Conservation (phyloP, 2,329 filamentous ascomycete species). For the Bipolaris zeicola region DNA sequence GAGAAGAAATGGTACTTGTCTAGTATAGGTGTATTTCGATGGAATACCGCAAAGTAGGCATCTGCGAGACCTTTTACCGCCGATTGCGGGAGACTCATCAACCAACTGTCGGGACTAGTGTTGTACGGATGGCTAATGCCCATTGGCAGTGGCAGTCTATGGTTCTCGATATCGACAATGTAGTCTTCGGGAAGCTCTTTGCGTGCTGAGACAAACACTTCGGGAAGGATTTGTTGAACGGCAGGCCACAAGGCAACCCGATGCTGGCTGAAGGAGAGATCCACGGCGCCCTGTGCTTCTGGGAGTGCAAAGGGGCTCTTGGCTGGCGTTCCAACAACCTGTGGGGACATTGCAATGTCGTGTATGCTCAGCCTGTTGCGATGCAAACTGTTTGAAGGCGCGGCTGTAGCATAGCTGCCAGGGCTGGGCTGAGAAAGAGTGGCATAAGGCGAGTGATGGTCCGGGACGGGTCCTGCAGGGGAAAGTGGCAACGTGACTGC, state of each 20-base stretch:
- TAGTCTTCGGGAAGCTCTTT: slow-evolving; percentile 55
- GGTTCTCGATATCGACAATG: slow-evolving; percentile 57
- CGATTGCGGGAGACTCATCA: slow-evolving; percentile 55
- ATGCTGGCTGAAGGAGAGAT: slow-evolving; percentile 59
- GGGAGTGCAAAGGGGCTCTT: slow-evolving; percentile 28
- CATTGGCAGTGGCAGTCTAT: slow-evolving; percentile 53
- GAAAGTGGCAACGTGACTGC: slow-evolving; percentile 11
- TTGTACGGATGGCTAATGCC: slow-evolving; percentile 43
- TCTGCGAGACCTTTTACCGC: slow-evolving; percentile 59
- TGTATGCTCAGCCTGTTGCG: slow-evolving; percentile 29
- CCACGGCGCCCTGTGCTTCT: slow-evolving; percentile 32
- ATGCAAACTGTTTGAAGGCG: slow-evolving; percentile 15
- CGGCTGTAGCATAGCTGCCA: slow-evolving; percentile 14
- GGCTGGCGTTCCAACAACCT: slow-evolving; percentile 31
- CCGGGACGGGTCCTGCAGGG: slow-evolving; percentile 21
- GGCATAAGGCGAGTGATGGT: slow-evolving; percentile 36
- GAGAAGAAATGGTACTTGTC: slow-evolving; percentile 60
- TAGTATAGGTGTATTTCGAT: slow-evolving; percentile 59
- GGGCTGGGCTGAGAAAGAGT: slow-evolving; percentile 40
- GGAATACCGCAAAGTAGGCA: slow-evolving; percentile 61
- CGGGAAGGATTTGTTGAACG: slow-evolving; percentile 52
- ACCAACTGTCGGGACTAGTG: slow-evolving; percentile 48
- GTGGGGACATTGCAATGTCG: slow-evolving; percentile 35
- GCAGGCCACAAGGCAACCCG: slow-evolving; percentile 58
- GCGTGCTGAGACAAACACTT: slow-evolving; percentile 47